A percentile compares a stretch with the other conserved stretches of the same genome.
Conservation (phyloP, 202 grass and related monocot genomes). For the Hordeum pubiflorum region DNA sequence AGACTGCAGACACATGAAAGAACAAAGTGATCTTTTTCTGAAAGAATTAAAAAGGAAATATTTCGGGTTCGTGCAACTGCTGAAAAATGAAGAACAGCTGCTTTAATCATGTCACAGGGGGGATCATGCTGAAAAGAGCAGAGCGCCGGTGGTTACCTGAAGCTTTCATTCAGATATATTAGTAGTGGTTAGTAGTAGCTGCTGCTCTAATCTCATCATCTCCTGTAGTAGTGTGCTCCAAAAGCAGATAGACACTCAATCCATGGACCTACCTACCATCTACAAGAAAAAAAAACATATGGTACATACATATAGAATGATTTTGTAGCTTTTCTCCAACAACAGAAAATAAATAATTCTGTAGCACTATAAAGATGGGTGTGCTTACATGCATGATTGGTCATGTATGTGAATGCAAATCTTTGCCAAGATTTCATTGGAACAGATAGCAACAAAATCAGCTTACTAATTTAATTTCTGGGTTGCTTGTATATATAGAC, state of each 20-base stretch:
- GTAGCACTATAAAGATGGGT: not conserved
- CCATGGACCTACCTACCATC: slow-evolving; percentile 8
- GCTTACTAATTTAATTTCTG: not conserved
- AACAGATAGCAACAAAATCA: not conserved
- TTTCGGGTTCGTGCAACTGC: not conserved
- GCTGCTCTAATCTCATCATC: not conserved
- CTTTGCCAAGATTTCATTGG: not conserved
- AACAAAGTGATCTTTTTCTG: not conserved
- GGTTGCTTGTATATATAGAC: slow-evolving; percentile 2
- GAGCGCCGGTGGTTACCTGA: slow-evolving; percentile 23
- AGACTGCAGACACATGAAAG: not conserved
- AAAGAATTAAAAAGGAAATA: not conserved
- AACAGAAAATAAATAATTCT: not conserved
- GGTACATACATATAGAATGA: not conserved
- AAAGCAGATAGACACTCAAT: not conserved
- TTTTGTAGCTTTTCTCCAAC: not conserved
- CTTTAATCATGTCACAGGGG: slow-evolving; percentile 21
- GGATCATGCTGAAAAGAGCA: not conserved
- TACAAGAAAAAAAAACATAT: not conserved
- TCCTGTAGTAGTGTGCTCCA: not conserved
- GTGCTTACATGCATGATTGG: not conserved
- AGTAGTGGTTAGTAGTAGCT: not conserved
- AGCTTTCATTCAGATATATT: not conserved
- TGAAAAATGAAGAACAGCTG: slow-evolving; percentile 1
- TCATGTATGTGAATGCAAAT: not conserved